These are phyloP conservation scores for Xylaria digitata DNA, from an alignment of 2,329 filamentous ascomycete genomes.

Conservation along the genomic window DNA sequence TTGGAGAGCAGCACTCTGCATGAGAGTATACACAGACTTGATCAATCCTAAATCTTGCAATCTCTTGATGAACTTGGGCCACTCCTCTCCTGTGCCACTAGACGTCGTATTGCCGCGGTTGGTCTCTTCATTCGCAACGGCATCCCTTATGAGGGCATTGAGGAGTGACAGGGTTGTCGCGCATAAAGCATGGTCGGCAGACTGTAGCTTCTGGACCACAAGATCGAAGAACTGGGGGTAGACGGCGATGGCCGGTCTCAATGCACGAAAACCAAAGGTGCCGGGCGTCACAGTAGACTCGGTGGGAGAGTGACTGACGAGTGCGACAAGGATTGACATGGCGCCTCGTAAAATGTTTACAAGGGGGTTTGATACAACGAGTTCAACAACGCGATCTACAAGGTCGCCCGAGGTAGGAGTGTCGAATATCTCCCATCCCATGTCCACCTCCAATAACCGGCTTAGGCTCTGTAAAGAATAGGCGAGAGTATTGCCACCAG, in stretches of 20 bases:
- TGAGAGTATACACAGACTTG: conserved; percentile 88
- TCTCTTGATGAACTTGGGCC: conserved; percentile 94
- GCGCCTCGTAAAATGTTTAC: conserved; percentile 97
- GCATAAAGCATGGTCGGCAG: conserved; percentile 93
- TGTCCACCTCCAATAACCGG: conserved; percentile 91
- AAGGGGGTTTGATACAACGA: conserved; percentile 93
- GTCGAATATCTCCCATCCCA: conserved; percentile 93
- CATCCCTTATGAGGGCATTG: conserved; percentile 93
- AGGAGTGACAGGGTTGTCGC: conserved; percentile 95
- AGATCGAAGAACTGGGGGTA: conserved; percentile 96
- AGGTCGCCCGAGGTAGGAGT: conserved; percentile 71
- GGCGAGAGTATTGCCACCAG: conserved; percentile 92
- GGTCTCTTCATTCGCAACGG: conserved; percentile 77
- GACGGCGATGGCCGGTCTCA: conserved; percentile 90
- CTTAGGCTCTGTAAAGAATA: conserved; percentile 93
- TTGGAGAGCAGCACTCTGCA: conserved; percentile 93
- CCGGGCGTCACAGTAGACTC: conserved; percentile 61
- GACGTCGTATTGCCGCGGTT: conserved; percentile 51
- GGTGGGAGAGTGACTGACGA: conserved; percentile 82
- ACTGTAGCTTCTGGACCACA: conserved; percentile 89
- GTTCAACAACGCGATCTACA: conserved; percentile 82
- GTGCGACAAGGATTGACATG: conserved; percentile 94
- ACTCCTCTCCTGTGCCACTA: conserved; percentile 71
- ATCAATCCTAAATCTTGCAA: conserved; percentile 94
- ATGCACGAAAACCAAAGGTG: conserved; percentile 85